A percentile compares a stretch with the other conserved stretches of the same genome.
phyloP scores from a whole-genome alignment of 805 yeast species.

The Ascoidea tarda region DNA sequence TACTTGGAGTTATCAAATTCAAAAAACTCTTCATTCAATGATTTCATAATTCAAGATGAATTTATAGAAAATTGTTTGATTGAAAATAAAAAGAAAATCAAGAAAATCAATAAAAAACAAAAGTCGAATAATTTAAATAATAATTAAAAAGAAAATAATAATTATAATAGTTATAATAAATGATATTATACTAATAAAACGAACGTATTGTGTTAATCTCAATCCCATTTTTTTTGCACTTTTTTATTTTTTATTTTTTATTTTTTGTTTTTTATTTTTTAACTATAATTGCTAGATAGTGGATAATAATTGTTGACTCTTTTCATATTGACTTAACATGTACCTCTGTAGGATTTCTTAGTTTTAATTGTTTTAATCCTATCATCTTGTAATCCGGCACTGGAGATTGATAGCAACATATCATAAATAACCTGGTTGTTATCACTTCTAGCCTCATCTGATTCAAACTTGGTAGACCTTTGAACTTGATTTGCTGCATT shows the following conservation, averaged over 20 bases:
- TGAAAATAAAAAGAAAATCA: background rate
- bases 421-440: conserved; percentile 24
- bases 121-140: too few species aligned
- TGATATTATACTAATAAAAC: too few species aligned
- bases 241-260: too few species aligned
- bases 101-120: background rate
- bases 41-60: background rate
- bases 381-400: conserved; percentile 33
- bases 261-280: too few species aligned
- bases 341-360: background rate
- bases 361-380: conserved; percentile 1
- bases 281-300: too few species aligned
- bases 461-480: conserved; percentile 8
- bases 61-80: background rate
- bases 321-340: background rate
- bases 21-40: background rate
- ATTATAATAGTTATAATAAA: too few species aligned
- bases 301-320: too few species aligned
- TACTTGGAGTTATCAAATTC: too few species aligned
- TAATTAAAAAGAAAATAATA: too few species aligned
- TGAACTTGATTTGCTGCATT: conserved; percentile 24
- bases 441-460: conserved; percentile 12
- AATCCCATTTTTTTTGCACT: too few species aligned
- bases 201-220: too few species aligned
- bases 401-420: conserved; percentile 40